Evolutionary conservation across 1,284 basidiomycete genomes (phyloP), one percentile per base, ranked within the genome.

Genomic region (Fomitiporia mediterranea): DNA sequence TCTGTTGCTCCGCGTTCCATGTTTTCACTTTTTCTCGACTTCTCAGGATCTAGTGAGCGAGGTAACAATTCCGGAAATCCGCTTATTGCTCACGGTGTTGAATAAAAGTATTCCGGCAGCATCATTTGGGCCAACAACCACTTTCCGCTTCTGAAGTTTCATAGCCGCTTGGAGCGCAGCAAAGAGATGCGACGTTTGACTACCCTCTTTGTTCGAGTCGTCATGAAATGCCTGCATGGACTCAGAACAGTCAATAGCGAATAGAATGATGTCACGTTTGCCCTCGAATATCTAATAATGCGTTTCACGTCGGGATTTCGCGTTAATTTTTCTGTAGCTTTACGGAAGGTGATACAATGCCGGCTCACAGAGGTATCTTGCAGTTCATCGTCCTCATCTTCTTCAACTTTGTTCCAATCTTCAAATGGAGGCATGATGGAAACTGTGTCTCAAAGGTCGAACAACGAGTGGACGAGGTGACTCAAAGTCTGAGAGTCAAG

Each of bases 181-280:
- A 55, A 80, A 79, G 3, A 91, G 67, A 63, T 88, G 82, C 57
- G 79, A 86, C 0, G 83, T 86, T 66, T 85, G 72, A 32, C 73
- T 69, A 40, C 82, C 78, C 67, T 87, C 62, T 55, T 83, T 81
- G 46, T 74, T 71, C 1, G 81, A 78, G 58, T 85, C 81, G 28
- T 89, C 83, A 34, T 76, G 74, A 11, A 87, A 79, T 28, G 74
- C 79, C 38, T 91, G 86, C 94, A 98, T 98, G 11, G 91, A 89
- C 39, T 81, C 74, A 0, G 94, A 95, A 56, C 91, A 92, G 69
- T 99, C 95, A 58, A 98, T 93, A 66, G 89, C 91, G 72, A 98
- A 97, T 15, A 98, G 73, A 50, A 95, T 85, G 39, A 93, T 89
- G 66, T 95, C 92, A 59, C 81, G 80, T 60, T 84, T 84, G 37